Evolutionary conservation across 139 green algal genomes (phyloP), one percentile per base, ranked within the genome.

Genomic region (Edaphochlamys debaryana): DNA sequence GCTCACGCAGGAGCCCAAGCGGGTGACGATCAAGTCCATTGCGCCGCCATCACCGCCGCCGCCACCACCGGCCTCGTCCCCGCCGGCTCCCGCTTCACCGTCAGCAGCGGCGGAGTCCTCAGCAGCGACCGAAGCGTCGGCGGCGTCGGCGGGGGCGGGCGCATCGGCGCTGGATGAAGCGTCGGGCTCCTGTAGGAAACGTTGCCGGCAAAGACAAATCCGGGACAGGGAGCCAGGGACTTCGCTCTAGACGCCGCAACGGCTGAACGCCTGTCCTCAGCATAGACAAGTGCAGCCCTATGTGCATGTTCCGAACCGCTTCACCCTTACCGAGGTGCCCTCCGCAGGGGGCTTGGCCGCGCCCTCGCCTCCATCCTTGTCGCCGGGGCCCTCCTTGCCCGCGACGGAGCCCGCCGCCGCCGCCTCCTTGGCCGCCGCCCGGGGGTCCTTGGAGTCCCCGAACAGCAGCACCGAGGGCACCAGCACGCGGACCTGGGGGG

Each of bases 381-480:
- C 45, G 67, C 34, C 62, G 30, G 25, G 45, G 13, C 27, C 52
- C 20, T 60, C 20, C 60, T 67, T 42, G 37, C 67, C 41, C 30
- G 62, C 58, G 8, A 69, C 27, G 30, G 69, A 30, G 52, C n/a
- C n/a, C n/a, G 73, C 19, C 68, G 48, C 54, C 80, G 56, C 38
- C 73, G 50, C 22, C 52, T 27, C 50, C 23, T 52, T 32, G 8
- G 50, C 52, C 67, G 19, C 36, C 34, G 66, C 84, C 72, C 50
- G 36, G 29, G 83, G n/a, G 62, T 64, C 71, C 64, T 77, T 60
- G 37, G 13, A 4, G 37, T 69, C 73, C 1, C 73, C 73, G 2
- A 89, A 92, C 72, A 98, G 87, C 86, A 98, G 88, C 60, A 97
- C 89, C 4, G 92, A 89, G 1, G 96, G 96, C 52, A 99, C 94